Evolutionary conservation across 2,329 filamentous ascomycete species (phyloP), one percentile per base, ranked within the genome.

Genomic region (Fusarium sp.): DNA sequence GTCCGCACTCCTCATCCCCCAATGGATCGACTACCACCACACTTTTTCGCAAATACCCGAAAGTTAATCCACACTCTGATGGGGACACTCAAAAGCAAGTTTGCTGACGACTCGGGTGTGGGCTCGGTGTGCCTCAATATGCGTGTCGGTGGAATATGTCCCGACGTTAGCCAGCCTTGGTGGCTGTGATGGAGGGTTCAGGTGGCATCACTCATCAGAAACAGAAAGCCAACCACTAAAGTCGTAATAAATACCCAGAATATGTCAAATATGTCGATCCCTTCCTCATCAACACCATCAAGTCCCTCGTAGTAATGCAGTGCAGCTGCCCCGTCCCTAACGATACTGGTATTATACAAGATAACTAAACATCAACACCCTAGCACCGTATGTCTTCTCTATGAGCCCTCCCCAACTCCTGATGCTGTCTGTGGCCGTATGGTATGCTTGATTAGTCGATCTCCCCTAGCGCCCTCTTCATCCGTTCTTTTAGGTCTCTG

Each of bases 401-500:
- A 57, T 68, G 45, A 58, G 64, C 64, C 68, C 37, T 64, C 64
- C 59, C 64, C 35, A 70, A 69, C 66, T 72, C 70, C 70, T 58
- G 64, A 56, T 64, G 30, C 64, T 25, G 13, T n/a, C 34, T 58
- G 25, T 39, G 34, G 8, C 34, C 54, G 48, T 52, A 30, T 52
- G 48, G 48, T 52, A 30, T 52, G 48, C 48, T 52, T 52, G 48
- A 64, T 67, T 71, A 81, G 62, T 80, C 80, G 25, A 76, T 57
- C 37, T 81, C 73, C 56, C 59, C 77, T 58, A 66, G 68, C 71
- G 70, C 77, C 69, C 84, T 78, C 74, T 82, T 92, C 67, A 95
- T 84, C 83, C 92, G 88, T 18, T 88, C 87, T 67, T 90, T 87
- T 70, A 97, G 83, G 74, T 93, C 91, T 75, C 92, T 89, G 79